Conservation (phyloP, 2,329 filamentous ascomycete genomes). For the Colletotrichum sp. region DNA sequence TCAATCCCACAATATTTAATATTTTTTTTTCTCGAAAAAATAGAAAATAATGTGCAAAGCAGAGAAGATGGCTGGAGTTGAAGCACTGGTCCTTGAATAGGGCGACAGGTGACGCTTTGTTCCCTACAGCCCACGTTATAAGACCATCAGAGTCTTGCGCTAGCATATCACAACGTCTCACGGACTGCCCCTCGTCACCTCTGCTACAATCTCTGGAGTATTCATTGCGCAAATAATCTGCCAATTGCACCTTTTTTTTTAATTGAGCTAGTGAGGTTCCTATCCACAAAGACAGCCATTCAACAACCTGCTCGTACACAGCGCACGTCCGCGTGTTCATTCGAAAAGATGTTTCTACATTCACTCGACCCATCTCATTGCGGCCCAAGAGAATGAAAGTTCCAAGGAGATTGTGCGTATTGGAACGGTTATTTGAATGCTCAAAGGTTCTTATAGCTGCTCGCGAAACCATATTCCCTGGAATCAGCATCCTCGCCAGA, state of each 20-base stretch:
- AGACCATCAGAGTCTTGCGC: neutral
- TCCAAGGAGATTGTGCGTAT: neutral
- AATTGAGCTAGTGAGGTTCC: neutral
- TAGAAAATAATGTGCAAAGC: neutral
- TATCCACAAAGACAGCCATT: neutral
- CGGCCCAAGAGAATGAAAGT: accelerated
- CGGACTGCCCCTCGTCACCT: accelerated
- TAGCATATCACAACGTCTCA: neutral
- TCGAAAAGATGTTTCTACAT: neutral
- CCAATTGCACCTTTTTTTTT: accelerated
- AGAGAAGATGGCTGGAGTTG: neutral
- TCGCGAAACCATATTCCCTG: neutral
- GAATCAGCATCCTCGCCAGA: neutral
- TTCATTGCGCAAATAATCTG: neutral
- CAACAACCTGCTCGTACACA: neutral
- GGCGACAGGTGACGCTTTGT: neutral
- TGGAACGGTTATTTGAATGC: neutral
- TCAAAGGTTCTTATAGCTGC: neutral
- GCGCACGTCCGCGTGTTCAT: neutral
- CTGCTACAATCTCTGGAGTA: neutral
- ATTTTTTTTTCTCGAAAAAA: accelerated
- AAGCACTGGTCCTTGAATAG: neutral
- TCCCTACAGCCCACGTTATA: accelerated
- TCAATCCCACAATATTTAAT: neutral
- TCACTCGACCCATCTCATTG: neutral